Base-by-base conservation (phyloP, 2,329 filamentous ascomycete genomes). In the Didymella glomerata region DNA sequence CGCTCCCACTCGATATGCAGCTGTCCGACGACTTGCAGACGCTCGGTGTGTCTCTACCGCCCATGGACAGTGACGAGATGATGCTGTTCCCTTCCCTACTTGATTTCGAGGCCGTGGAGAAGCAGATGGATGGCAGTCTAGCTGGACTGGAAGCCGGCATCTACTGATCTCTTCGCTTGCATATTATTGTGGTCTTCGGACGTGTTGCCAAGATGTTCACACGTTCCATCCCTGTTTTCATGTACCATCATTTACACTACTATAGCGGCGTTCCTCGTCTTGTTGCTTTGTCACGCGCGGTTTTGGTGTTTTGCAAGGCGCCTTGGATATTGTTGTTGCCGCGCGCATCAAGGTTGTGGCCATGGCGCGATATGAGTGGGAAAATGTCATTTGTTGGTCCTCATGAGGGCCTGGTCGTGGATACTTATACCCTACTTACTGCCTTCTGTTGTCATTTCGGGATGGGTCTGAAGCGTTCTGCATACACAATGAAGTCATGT, bases 21-120 rank as follows among this genome's bases (percentile, higher is more conserved):
- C 40, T 76, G 3, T 73, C 71, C 0, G 68, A 75, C 28, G 74
- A 76, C 51, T 49, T 76, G 16, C 67, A 71, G 34, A 68, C 53
- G 6, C 64, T 76, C 1, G 74, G 74, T 13, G 68, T 74, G 4
- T 56, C 69, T 28, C 63, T 76, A 13, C 73, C 73, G 10, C 68
- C 68, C 0, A 75, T 76, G 72, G 69, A 73, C 47, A 72, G 63
- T 48, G 68, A 75, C 27, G 74, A 76, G 34, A 72, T 76, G 70
- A 72, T 75, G 70, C 44, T 76, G 24, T 76, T 75, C 50, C 67
- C 68, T 1, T 60, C 64, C 28, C 68, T 74, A 64, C 72, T 72
- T 65, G 73, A 75, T 49, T 64, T 76, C n/a, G 73, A 76, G 30
- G 65, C 68, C 32, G 54, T 76, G 27, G 73, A 74, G 49, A 71